Conservation (phyloP, 2,329 filamentous ascomycete species). For the Ophiosphaerella narmari region DNA sequence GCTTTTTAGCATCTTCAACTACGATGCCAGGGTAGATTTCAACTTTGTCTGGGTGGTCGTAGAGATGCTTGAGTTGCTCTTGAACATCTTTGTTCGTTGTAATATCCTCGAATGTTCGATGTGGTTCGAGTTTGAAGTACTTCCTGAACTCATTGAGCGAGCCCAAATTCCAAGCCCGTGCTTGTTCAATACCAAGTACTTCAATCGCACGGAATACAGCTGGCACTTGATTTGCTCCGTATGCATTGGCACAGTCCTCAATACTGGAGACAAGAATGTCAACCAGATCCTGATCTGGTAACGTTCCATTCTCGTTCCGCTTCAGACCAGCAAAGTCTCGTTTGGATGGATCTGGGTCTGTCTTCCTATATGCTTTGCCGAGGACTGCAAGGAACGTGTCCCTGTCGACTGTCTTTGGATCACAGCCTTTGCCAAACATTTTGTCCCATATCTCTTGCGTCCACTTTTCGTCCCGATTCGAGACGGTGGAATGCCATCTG, state of each 20-base stretch:
- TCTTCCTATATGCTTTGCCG: conserved; percentile 63
- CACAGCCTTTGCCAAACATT: conserved; percentile 54
- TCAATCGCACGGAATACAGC: conserved; percentile 75
- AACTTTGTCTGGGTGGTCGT: conserved; percentile 78
- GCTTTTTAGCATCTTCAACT: conserved; percentile 73
- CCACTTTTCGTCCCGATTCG: conserved; percentile 78
- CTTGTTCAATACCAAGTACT: conserved; percentile 78
- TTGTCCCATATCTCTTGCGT: conserved; percentile 62
- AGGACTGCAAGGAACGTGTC: conserved; percentile 67
- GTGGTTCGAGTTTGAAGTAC: conserved; percentile 76
- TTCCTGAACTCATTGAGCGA: conserved; percentile 84
- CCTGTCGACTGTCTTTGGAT: conserved; percentile 59
- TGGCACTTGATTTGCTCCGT: conserved; percentile 70
- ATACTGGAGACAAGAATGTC: conserved; percentile 70
- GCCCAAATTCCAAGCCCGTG: conserved; percentile 75
- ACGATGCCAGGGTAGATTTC: conserved; percentile 82
- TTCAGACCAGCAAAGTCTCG: conserved; percentile 70
- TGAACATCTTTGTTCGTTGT: conserved; percentile 75
- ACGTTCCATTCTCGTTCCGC: conserved; percentile 69
- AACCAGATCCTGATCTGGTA: conserved; percentile 77
- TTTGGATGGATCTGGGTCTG: conserved; percentile 69
- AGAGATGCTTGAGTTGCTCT: conserved; percentile 61
- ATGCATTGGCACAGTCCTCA: conserved; percentile 71
- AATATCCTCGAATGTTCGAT: conserved; percentile 81
- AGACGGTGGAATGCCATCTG: conserved; percentile 83